phyloP scores from a whole-genome alignment of 169 alveolate genomes.

The Plasmodium billcollinsi region DNA sequence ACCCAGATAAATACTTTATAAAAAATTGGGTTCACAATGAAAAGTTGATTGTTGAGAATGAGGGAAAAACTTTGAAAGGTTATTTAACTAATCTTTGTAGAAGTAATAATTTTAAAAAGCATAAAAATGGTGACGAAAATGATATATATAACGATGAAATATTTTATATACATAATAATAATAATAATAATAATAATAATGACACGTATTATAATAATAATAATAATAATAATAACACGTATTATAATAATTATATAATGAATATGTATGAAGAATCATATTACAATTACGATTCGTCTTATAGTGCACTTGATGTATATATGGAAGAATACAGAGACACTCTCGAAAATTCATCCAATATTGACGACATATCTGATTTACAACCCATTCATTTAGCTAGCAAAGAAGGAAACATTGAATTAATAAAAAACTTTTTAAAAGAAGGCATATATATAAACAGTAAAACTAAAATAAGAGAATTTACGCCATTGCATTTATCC shows the following conservation, averaged over 20 bases:
- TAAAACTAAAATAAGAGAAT: slow-evolving; percentile 48
- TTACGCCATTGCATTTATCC: slow-evolving; percentile 57
- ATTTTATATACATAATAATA: too few species aligned
- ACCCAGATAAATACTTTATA: not conserved
- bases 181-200: too few species aligned
- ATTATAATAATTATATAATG: not conserved
- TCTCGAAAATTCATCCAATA: not conserved
- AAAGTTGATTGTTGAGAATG: not conserved
- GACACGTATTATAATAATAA: not conserved
- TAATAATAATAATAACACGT: too few species aligned
- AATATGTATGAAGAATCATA: not conserved
- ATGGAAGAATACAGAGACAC: slow-evolving; percentile 30
- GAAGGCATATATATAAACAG: slow-evolving; percentile 41
- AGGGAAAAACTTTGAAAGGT: not conserved
- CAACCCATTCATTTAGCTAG: slow-evolving; percentile 70
- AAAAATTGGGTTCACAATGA: not conserved
- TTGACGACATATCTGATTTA: slow-evolving; percentile 35
- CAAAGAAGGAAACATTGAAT: slow-evolving; percentile 64
- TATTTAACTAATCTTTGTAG: slow-evolving; percentile 11
- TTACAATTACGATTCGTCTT: not conserved
- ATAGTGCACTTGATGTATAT: slow-evolving; percentile 26
- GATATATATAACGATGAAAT: too few species aligned
- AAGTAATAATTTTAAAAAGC: not conserved
- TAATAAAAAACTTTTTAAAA: slow-evolving; percentile 27
- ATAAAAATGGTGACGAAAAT: too few species aligned